These are phyloP conservation scores for Aureobasidium sp. DNA, from an alignment of 2,329 filamentous ascomycete species.

Conservation along the genomic window DNA sequence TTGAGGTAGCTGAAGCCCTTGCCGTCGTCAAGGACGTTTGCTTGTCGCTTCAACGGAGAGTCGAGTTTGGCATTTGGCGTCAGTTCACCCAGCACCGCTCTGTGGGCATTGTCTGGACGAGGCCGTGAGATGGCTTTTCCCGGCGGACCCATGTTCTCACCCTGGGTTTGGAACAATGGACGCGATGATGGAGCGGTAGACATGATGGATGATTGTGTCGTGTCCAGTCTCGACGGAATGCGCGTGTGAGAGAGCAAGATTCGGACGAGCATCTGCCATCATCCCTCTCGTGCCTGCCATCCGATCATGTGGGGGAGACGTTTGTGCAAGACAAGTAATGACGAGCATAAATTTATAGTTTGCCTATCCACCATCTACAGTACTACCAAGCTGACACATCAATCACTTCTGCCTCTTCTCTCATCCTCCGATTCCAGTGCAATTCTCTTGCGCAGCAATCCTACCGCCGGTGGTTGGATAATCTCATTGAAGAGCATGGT, in stretches of 20 bases:
- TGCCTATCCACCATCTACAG: neutral
- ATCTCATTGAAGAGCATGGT: constrained; percentile 90
- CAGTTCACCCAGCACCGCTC: constrained; percentile 24
- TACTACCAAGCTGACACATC: neutral
- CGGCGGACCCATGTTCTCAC: constrained; percentile 11
- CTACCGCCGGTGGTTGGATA: constrained; percentile 1
- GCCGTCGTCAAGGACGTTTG: constrained; percentile 26
- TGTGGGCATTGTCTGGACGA: constrained; percentile 3
- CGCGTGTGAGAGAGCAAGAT: neutral
- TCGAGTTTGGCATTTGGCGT: constrained; percentile 27
- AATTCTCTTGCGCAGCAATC: constrained; percentile 13
- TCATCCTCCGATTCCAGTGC: constrained; percentile 6
- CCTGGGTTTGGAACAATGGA: neutral
- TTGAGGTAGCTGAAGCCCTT: constrained; percentile 31
- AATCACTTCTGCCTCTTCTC: neutral
- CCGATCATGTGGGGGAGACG: neutral
- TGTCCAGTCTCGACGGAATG: neutral
- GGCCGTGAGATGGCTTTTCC: constrained; percentile 8
- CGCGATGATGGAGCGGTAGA: constrained; percentile 10
- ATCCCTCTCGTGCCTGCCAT: neutral
- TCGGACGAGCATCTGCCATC: neutral
- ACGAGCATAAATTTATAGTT: neutral
- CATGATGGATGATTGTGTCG: neutral
- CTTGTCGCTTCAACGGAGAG: constrained; percentile 30
- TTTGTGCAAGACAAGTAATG: constrained; percentile 7